Base-by-base conservation (phyloP, 2,329 filamentous ascomycete genomes). In the Penicillium brasilianum region DNA sequence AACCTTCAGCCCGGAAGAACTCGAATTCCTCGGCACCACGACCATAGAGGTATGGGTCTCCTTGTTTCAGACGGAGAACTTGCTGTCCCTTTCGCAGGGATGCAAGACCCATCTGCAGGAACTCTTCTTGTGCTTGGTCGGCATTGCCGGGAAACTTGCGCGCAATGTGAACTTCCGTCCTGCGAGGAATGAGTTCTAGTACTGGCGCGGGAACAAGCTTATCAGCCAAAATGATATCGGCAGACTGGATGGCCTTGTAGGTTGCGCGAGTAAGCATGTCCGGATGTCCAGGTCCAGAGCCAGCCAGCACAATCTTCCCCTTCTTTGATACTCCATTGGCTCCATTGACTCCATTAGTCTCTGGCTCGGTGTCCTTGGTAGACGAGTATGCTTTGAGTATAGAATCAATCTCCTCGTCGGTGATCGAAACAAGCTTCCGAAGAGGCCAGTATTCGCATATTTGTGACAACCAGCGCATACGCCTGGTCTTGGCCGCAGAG, bases 391-490 rank as follows among this genome's bases (percentile, higher is more conserved):
- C 88, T 64, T 85, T 81, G n/a, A 99, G 83, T 0, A 98, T 87
- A 13, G 80, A 76, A 16, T 91, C 87, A 7, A 97, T 88, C 68
- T 98, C 93, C 9, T 85, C 84, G 70, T 97, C 92, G 3, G 86
- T 89, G 65, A 98, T 89, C 43, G 85, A 83, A 8, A 93, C 92
- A 1, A 99, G 85, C 18, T 91, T 87, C 65, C 88, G 88, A 28
- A 99, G 83, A 1, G 95, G 93, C 95, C 95, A 99, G 79, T 99
- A 99, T 81, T 99, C 95, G 83, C 95, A 99, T 55, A 99, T 92
- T 75, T 99, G 95, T 20, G 90, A 87, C 1, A 99, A 83, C 95
- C 95, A 99, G 60, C 95, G 87, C 83, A 96, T 93, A 55, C 95
- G 86, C 61, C 94, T 84, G 22, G 86, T 93, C 73, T 92, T 92